Evolutionary conservation across 1,284 basidiomycete genomes (phyloP).

Genomic region (Rhodofomes roseus): DNA sequence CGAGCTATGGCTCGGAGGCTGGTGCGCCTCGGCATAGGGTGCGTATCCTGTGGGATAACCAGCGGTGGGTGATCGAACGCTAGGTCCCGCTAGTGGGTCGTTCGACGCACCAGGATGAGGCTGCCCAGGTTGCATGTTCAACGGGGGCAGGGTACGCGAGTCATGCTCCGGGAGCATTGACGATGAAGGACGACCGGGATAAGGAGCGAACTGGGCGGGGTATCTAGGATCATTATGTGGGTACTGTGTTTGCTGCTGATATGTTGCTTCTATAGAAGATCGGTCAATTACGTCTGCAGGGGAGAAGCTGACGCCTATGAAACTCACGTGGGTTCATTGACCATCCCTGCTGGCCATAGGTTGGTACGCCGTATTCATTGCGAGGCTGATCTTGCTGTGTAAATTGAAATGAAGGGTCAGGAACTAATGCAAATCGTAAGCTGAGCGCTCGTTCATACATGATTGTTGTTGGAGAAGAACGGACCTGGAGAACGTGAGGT

Average conservation of each 20-base stretch:
- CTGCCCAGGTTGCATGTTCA: conserved; percentile 33
- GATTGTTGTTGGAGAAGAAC: conserved; percentile 42
- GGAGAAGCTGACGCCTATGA: conserved; percentile 16
- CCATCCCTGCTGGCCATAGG: conserved; percentile 48
- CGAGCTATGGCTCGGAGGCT: conserved; percentile 16
- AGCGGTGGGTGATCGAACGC: conserved; percentile 24
- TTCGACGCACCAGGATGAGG: conserved; percentile 20
- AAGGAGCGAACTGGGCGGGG: conserved; percentile 43
- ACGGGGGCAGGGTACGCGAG: conserved; percentile 45
- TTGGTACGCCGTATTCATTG: conserved; percentile 47
- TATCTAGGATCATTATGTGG: conserved; percentile 45
- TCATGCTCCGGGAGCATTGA: conserved; percentile 41
- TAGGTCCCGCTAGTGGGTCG: conserved; percentile 14
- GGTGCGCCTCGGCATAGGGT: conserved; percentile 17
- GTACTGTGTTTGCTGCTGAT: conserved; percentile 24
- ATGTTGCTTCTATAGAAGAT: conserved; percentile 19
- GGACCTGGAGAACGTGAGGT: conserved; percentile 84
- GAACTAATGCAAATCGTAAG: conserved; percentile 24
- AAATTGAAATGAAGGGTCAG: conserved; percentile 45
- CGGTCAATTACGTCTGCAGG: conserved; percentile 11
- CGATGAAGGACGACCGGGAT: conserved; percentile 45
- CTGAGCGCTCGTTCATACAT: conserved; percentile 26
- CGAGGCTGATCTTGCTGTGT: conserved; percentile 58
- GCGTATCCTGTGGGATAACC: conserved; percentile 21
- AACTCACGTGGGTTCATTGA: conserved; percentile 42